Conservation (phyloP, 2,329 filamentous ascomycete genomes). For the Chlorencoelia australis region DNA sequence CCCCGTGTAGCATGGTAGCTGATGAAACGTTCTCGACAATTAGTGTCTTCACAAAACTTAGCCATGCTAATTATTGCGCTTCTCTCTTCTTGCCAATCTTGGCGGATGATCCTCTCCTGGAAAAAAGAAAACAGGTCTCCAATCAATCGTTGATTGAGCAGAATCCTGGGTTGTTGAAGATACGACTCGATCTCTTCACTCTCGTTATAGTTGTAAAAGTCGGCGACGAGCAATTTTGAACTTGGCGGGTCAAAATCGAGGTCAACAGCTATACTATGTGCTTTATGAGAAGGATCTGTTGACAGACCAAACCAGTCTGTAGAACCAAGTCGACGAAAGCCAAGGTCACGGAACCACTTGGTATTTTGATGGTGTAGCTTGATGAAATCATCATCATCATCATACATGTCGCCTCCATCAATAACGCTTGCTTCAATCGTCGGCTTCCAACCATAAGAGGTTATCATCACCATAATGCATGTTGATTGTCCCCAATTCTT, state of each 20-base stretch:
- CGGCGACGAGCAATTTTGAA: slow-evolving; percentile 4
- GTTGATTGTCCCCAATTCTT: not conserved
- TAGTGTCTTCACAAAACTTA: slow-evolving; percentile 2
- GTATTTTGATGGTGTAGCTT: not conserved
- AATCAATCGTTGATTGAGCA: no score
- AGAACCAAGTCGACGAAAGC: slow-evolving; percentile 27
- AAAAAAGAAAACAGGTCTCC: no score
- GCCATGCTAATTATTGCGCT: not conserved
- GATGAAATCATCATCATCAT: no score
- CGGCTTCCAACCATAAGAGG: not conserved
- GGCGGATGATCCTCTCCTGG: no score
- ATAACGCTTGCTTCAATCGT: not conserved
- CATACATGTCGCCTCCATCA: no score
- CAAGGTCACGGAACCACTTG: slow-evolving; percentile 14
- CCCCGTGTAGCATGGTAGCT: no score
- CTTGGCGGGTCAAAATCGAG: slow-evolving; percentile 18
- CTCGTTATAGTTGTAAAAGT: not conserved
- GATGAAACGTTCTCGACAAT: slow-evolving; percentile 17
- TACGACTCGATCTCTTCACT: slow-evolving; percentile 1
- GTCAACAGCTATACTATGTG: slow-evolving; percentile 10
- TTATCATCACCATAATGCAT: not conserved
- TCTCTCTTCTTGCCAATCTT: slow-evolving; percentile 9
- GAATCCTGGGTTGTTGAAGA: no score
- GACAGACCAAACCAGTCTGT: slow-evolving; percentile 25
- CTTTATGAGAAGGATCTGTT: slow-evolving; percentile 17